Evolutionary conservation across 345 rosid species (phyloP).

Genomic region (Streptanthus diversifolius): DNA sequence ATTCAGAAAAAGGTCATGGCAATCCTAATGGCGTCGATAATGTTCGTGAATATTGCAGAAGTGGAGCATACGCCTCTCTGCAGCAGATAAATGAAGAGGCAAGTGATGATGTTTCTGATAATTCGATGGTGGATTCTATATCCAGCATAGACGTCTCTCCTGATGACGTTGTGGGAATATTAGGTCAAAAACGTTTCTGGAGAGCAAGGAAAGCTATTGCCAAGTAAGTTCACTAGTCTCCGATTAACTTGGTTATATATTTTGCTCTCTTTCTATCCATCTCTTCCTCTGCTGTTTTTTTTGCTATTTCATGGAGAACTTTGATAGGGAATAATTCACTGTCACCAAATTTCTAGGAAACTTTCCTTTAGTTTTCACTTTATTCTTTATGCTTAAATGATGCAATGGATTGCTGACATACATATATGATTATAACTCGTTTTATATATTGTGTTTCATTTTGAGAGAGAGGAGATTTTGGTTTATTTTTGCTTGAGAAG

Average conservation of each 20-base stretch:
- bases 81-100: conserved; percentile 45
- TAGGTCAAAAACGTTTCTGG: conserved; percentile 92
- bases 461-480: conserved; percentile 24
- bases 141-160: conserved; percentile 60
- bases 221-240: conserved; percentile 57
- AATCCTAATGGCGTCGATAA: conserved; percentile 36
- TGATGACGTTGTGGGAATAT: conserved; percentile 79
- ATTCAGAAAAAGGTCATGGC: conserved; percentile 33
- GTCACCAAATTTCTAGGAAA: not conserved
- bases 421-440: conserved; percentile 8
- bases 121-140: conserved; percentile 65
- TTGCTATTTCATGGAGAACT: not conserved
- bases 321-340: not conserved
- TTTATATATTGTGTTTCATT: conserved; percentile 23
- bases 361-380: not conserved
- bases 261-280: not conserved
- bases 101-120: conserved; percentile 49
- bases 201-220: conserved; percentile 83
- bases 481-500: conserved; percentile 20
- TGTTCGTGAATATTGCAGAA: conserved; percentile 32
- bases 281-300: not conserved
- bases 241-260: not conserved
- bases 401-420: conserved; percentile 3
- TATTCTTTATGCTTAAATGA: not conserved
- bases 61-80: conserved; percentile 28